phyloP scores from a whole-genome alignment of 2,329 filamentous ascomycete species.

The Diaporthe vaccinii region DNA sequence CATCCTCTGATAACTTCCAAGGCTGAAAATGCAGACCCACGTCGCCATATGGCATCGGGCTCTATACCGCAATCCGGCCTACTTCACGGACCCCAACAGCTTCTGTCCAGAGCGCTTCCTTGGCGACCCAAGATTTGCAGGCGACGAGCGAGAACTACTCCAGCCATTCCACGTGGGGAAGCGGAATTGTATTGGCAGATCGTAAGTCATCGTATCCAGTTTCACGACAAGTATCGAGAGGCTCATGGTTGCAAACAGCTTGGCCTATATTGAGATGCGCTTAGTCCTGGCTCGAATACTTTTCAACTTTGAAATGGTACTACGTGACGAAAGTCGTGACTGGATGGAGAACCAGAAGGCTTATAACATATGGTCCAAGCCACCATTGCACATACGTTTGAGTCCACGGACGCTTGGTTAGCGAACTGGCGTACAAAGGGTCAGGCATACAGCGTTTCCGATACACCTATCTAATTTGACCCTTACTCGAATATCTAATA shows the following conservation, averaged over 20 bases:
- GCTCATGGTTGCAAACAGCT: conserved; percentile 46
- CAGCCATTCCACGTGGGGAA: not conserved
- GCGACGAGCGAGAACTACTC: not conserved
- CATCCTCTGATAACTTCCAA: not conserved
- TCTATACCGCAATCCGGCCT: not conserved
- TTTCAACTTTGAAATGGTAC: conserved; percentile 62
- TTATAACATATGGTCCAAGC: conserved; percentile 57
- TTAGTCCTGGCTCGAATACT: conserved; percentile 61
- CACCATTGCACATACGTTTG: conserved; percentile 51
- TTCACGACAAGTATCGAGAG: not conserved
- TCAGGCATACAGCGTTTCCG: not conserved
- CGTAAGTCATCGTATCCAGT: not conserved
- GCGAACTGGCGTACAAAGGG: not conserved
- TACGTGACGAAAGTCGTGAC: conserved; percentile 51
- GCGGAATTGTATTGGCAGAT: conserved; percentile 1
- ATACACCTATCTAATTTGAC: not conserved
- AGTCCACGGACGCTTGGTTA: conserved; percentile 43
- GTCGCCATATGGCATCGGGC: not conserved
- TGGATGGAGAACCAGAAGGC: conserved; percentile 55
- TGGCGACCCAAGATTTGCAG: not conserved
- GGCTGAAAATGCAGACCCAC: not conserved
- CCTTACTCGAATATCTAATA: not conserved
- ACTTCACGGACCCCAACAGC: not conserved
- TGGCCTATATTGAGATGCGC: conserved; percentile 65
- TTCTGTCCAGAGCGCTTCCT: conserved; percentile 2